Percentiles rank a stretch among this genome's conserved stretches.
Evolutionary conservation across 352 stramenopile genomes (phyloP).

Genomic region (Globisporangium middletonii): DNA sequence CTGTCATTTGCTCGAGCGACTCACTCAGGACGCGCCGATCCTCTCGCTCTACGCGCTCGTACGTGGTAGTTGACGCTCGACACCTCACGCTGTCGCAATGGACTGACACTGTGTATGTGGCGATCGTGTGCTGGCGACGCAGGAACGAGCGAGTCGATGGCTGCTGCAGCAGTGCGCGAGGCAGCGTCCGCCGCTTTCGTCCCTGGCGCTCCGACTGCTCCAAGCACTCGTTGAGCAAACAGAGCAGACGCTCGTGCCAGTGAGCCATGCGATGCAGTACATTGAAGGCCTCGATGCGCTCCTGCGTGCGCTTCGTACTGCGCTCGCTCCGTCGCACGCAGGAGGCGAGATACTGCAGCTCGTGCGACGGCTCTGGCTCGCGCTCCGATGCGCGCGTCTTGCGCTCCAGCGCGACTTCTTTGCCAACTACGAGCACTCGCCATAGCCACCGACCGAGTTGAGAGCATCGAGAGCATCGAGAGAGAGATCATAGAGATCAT

Average conservation of each 20-base stretch:
- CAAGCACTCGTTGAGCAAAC: not conserved
- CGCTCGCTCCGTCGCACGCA: conserved; percentile 2
- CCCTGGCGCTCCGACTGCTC: not conserved
- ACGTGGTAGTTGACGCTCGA: not conserved
- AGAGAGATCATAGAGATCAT: not conserved
- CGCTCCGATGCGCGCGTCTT: conserved; percentile 24
- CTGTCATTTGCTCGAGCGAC: conserved; percentile 2
- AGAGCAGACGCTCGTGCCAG: not conserved
- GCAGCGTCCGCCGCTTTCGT: not conserved
- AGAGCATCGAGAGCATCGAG: not conserved
- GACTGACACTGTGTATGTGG: not conserved
- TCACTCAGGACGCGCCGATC: conserved; percentile 13
- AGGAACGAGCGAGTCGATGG: conserved; percentile 7
- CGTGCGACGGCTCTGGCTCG: conserved; percentile 14
- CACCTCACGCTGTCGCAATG: too few relatives aligned
- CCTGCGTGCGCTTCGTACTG: not conserved
- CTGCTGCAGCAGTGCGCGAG: not conserved
- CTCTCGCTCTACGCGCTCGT: conserved; percentile 25
- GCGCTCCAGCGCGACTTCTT: conserved; percentile 32
- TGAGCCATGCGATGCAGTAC: conserved; percentile 6
- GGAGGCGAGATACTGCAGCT: not conserved
- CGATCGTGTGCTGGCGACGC: not conserved
- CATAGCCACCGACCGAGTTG: not conserved
- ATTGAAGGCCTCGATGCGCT: conserved; percentile 1
- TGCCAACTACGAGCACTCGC: conserved; percentile 12